A percentile compares a stretch with the other conserved stretches of the same genome.
phyloP scores from a whole-genome alignment of 345 rosid species.

The Syzygium jambos region DNA sequence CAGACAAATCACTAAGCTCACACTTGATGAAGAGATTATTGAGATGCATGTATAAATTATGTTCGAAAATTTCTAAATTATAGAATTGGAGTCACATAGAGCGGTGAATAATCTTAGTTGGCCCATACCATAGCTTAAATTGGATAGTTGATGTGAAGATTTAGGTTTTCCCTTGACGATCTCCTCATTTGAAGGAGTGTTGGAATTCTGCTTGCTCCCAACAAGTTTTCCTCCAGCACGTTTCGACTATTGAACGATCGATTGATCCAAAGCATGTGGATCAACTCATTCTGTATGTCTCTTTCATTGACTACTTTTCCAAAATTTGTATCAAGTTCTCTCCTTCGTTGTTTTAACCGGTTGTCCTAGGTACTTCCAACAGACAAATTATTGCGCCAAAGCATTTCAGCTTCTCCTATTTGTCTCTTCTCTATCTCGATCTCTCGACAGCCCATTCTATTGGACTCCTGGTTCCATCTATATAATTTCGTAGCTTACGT shows the following conservation, averaged over 20 bases:
- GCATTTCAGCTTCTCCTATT: not conserved
- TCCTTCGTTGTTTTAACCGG: not conserved
- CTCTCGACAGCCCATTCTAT: not conserved
- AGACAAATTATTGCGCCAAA: not conserved
- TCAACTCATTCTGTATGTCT: not conserved
- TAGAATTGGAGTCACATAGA: not conserved
- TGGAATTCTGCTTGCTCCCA: not conserved
- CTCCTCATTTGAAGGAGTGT: not conserved
- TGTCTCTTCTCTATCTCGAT: not conserved
- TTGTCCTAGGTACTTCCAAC: not conserved
- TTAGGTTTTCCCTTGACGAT: not conserved
- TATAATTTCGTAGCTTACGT: not conserved
- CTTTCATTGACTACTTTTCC: not conserved
- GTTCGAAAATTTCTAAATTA: rapidly evolving
- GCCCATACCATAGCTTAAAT: not conserved
- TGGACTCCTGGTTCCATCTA: not conserved
- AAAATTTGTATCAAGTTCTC: not conserved
- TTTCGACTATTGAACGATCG: not conserved
- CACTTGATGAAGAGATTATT: not conserved
- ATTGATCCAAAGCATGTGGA: not conserved
- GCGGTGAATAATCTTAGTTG: not conserved
- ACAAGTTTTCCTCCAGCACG: not conserved
- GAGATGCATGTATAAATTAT: not conserved
- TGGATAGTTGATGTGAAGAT: not conserved
- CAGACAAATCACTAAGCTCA: not conserved